Evolutionary conservation across 1,284 basidiomycete genomes (phyloP).

Genomic region (Farysia itapuensis): DNA sequence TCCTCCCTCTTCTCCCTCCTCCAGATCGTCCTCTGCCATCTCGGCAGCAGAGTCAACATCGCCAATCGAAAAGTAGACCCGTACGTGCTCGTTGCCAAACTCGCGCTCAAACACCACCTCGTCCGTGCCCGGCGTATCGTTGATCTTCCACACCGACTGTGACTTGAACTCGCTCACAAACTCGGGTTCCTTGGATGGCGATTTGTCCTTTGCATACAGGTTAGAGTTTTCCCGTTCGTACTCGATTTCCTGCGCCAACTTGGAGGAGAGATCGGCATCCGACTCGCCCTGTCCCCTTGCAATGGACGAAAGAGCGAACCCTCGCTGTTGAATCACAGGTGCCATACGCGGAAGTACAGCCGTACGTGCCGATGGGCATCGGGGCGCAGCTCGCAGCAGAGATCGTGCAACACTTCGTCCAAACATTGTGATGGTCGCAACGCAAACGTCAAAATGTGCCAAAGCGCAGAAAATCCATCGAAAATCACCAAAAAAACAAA

Average conservation of each 20-base stretch:
- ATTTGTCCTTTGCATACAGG: slow-evolving; percentile 23
- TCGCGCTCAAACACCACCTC: slow-evolving; percentile 78
- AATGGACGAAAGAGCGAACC: too few relatives aligned
- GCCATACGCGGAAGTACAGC: too few relatives aligned
- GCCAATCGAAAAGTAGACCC: slow-evolving; percentile 51
- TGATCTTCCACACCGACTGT: slow-evolving; percentile 76
- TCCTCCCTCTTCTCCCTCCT: slow-evolving; percentile 37
- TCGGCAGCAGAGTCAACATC: slow-evolving; percentile 38
- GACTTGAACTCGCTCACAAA: slow-evolving; percentile 77
- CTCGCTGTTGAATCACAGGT: too few relatives aligned
- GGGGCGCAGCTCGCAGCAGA: too few relatives aligned
- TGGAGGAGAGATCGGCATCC: slow-evolving; percentile 73
- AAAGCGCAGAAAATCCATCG: too few relatives aligned
- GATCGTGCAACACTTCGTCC: too few relatives aligned
- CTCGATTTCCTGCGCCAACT: slow-evolving; percentile 78
- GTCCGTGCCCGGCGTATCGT: slow-evolving; percentile 74
- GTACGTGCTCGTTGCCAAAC: slow-evolving; percentile 80
- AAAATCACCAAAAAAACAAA: too few relatives aligned
- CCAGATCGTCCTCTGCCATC: neutral
- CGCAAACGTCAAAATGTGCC: too few relatives aligned
- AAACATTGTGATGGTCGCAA: too few relatives aligned
- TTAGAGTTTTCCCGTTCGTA: slow-evolving; percentile 72
- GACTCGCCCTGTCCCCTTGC: slow-evolving; percentile 62
- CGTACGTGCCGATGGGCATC: too few relatives aligned
- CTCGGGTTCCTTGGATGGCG: slow-evolving; percentile 66